Evolutionary conservation across 345 rosid genomes (phyloP), one percentile per base, ranked within the genome.

Genomic region (Eucalyptus leucophloia): DNA sequence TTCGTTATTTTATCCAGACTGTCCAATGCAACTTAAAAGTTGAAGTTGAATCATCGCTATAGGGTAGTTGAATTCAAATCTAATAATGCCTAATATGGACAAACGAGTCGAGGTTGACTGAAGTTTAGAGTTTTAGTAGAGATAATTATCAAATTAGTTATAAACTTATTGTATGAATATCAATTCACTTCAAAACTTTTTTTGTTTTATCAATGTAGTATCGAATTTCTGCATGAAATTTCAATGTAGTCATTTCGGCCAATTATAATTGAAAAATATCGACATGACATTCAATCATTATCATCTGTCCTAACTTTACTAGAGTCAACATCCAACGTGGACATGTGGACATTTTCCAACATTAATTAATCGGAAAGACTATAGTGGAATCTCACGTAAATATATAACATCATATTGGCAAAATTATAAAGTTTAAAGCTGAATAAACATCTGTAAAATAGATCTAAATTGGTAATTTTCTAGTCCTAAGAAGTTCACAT

Each of bases 251-350:
- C 4, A 2, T 30, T 28, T 6, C 1, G 1, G 1, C 1, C 5
- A 62, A 30, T 30, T 62, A 62, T 2, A 13, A 0, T 14, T 0
- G 0, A 13, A 62, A 30, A 62, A 28, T 30, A 2, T 14, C 0
- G 1, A 24, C 3, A 1, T 56, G 14, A 56, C 3, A 1, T 56
- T 13, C 1, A 24, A 0, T 56, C 30, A 56, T 56, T 8, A 24
- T 30, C 18, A 30, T 13, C 1, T 2, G 2, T 62, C 69, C 5
- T 0, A 3, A 62, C 69, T 62, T 62, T 62, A 62, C 34, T 62
- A 62, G 32, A 62, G 16, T 30, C 4, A 2, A 30, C 14, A 23
- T 56, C 30, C 1, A 9, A 56, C 2, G 0, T 24, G 62, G 30
- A 9, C 69, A 6, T 13, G 34, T 28, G 8, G 69, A 30, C 34